These are phyloP conservation scores for Fusarium incarnatum DNA, from an alignment of 2,329 filamentous ascomycete species.

Conservation along the genomic window DNA sequence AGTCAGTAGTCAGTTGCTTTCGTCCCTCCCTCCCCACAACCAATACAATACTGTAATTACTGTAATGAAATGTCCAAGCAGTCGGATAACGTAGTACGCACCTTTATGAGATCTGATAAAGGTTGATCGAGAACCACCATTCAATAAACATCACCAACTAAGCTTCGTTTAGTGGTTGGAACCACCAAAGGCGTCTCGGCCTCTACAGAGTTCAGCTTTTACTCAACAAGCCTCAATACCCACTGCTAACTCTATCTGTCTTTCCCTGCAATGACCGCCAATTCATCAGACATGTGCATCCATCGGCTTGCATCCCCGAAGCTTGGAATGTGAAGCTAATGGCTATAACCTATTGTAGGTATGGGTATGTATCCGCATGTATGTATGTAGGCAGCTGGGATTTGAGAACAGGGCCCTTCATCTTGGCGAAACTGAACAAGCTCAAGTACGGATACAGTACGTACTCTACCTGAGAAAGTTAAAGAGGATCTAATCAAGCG, in stretches of 20 bases:
- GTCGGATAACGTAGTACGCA: neutral
- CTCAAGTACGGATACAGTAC: neutral
- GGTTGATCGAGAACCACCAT: neutral
- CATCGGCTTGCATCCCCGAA: conserved; percentile 30
- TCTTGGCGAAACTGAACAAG: conserved; percentile 15
- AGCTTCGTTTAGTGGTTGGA: neutral
- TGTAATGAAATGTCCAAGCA: neutral
- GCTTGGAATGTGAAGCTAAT: conserved; percentile 34
- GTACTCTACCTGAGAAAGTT: neutral
- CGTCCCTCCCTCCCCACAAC: neutral
- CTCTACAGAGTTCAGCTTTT: conserved; percentile 22
- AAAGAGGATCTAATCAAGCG: conserved; percentile 20
- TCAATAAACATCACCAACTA: neutral
- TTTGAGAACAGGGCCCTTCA: conserved; percentile 1
- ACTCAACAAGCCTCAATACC: conserved; percentile 27
- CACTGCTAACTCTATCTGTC: neutral
- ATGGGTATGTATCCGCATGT: too few species aligned
- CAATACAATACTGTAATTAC: neutral
- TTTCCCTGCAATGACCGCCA: conserved; percentile 14
- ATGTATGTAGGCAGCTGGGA: conserved; percentile 14
- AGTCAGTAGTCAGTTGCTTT: neutral
- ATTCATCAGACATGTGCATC: conserved; percentile 12
- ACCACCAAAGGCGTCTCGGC: neutral
- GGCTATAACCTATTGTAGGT: neutral
- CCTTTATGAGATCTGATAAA: conserved; percentile 4